phyloP scores from a whole-genome alignment of 805 yeast genomes.

The Yueomyces sinensis region DNA sequence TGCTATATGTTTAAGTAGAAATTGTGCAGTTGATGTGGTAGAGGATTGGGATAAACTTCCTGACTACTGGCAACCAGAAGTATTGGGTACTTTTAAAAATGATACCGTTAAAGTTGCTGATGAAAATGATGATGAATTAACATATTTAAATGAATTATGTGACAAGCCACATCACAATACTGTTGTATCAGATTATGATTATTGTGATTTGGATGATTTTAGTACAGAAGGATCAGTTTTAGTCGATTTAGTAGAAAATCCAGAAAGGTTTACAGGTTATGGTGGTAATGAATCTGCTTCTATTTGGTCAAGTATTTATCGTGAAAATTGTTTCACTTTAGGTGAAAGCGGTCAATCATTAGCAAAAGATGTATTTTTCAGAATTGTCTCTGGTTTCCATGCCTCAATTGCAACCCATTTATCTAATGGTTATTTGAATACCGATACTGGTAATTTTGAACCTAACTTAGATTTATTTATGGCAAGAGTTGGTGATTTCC shows the following conservation, averaged over 20 bases:
- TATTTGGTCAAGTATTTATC: conserved; percentile 87
- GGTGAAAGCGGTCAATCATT: conserved; percentile 44
- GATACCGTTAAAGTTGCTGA: conserved; percentile 15
- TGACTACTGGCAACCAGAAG: conserved; percentile 61
- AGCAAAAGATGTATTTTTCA: conserved; percentile 81
- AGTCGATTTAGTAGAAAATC: conserved; percentile 77
- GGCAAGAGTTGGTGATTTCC: conserved; percentile 79
- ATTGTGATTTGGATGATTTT: conserved; percentile 51
- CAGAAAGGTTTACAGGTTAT: conserved; percentile 94
- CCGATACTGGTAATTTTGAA: conserved; percentile 64
- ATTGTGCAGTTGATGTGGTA: conserved; percentile 81
- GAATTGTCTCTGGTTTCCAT: conserved; percentile 86
- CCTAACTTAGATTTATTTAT: conserved; percentile 75
- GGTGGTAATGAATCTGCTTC: conserved; percentile 85
- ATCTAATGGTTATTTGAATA: conserved; percentile 66
- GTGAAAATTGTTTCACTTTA: conserved; percentile 67
- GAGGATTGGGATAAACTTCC: conserved; percentile 62
- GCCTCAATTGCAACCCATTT: conserved; percentile 90
- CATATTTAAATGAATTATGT: conserved; percentile 28
- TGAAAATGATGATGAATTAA: conserved; percentile 20
- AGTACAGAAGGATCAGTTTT: conserved; percentile 60
- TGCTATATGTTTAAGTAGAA: conserved; percentile 75
- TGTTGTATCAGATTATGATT: conserved; percentile 36
- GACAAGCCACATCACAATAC: conserved; percentile 5
- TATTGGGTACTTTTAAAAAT: conserved; percentile 31